Conservation (phyloP, 441 rosid genomes). For the Croton setiger region DNA sequence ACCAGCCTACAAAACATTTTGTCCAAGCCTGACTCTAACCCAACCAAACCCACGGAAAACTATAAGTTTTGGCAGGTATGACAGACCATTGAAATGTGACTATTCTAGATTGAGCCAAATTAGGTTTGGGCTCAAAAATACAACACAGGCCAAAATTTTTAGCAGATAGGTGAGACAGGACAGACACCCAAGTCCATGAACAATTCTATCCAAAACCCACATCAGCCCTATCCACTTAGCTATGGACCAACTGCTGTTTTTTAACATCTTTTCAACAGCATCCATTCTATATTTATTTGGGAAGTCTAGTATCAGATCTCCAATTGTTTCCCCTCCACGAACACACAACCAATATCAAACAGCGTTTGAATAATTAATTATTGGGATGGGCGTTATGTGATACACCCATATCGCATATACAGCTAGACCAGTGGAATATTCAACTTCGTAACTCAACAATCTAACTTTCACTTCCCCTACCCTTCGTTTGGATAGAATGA, state of each 20-base stretch:
- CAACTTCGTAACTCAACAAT: neutral
- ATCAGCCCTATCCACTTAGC: neutral
- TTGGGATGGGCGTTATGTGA: neutral
- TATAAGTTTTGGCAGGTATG: too few relatives aligned
- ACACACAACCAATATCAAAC: neutral
- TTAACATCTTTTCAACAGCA: neutral
- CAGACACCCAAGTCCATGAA: too few relatives aligned
- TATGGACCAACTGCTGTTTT: neutral
- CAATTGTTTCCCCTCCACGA: neutral
- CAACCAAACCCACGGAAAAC: too few relatives aligned
- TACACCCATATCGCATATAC: neutral
- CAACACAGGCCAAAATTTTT: too few relatives aligned
- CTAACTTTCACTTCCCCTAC: neutral
- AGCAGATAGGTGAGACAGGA: too few relatives aligned
- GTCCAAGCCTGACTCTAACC: too few relatives aligned
- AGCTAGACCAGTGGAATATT: neutral
- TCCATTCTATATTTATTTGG: neutral
- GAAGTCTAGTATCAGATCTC: neutral
- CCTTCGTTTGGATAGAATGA: too few relatives aligned
- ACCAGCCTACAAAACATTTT: too few relatives aligned
- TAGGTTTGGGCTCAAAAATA: too few relatives aligned
- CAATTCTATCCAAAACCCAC: neutral
- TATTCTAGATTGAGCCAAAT: too few relatives aligned
- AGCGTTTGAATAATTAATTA: neutral
- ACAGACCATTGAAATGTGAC: too few relatives aligned